These are phyloP conservation scores for Aegilops bicornis DNA, from an alignment of 176 grass and related monocot genomes.

Conservation along the genomic window DNA sequence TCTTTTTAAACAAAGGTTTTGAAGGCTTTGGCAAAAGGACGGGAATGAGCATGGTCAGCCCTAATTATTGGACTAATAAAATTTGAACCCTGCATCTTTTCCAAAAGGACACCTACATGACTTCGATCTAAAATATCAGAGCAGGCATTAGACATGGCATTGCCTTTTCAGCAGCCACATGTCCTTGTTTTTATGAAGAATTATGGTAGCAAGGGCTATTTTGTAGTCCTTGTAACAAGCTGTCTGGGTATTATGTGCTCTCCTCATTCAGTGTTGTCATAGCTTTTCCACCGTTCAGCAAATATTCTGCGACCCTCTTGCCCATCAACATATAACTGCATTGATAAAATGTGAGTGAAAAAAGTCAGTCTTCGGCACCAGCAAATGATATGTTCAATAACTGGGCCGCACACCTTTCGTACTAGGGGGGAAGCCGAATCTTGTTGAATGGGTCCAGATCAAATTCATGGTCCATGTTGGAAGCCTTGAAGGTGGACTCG, in stretches of 20 bases:
- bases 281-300: not conserved
- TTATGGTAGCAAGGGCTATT: not conserved
- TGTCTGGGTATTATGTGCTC: not conserved
- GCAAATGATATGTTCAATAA: not conserved
- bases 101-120: not conserved
- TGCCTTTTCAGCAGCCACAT: slow-evolving; percentile 18
- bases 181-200: not conserved
- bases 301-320: not conserved
- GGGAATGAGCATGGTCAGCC: not conserved
- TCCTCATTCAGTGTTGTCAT: not conserved
- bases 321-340: not conserved
- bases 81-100: not conserved
- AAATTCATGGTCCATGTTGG: slow-evolving; percentile 24
- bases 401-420: not conserved
- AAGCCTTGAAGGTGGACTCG: slow-evolving; percentile 17
- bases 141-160: slow-evolving; percentile 13
- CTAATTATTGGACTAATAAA: slow-evolving; percentile 19
- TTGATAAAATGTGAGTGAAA: not conserved
- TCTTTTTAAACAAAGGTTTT: not conserved
- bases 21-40: slow-evolving; percentile 13
- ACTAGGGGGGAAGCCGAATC: not conserved
- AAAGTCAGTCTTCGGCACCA: not conserved
- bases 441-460: not conserved
- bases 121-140: slow-evolving; percentile 17
- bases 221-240: not conserved